Base-by-base conservation (phyloP, 1,284 basidiomycete genomes). In the Moesziomyces sp. region DNA sequence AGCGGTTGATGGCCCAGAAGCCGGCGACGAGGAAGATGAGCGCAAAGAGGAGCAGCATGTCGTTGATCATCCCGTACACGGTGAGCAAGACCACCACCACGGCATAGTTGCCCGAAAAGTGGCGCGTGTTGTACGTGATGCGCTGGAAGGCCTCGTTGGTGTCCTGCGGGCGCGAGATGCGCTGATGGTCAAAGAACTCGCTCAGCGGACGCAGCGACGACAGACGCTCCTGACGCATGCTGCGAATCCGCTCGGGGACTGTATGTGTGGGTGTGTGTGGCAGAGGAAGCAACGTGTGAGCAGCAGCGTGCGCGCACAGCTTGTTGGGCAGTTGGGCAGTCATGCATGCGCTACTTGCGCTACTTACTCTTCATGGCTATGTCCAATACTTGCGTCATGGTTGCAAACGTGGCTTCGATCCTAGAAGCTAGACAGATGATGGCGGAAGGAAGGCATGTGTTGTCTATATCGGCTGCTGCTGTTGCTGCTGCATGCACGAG, bases 1-100 rank as follows among this genome's bases (percentile, higher is more conserved):
- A 97, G 81, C 88, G 90, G 86, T 94, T 95, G 86, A 98, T 96
- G 46, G 89, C 89, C 35, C 90, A 85, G 86, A 97, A 98, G 3
- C 96, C 96, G 49, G 93, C 93, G 71, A 94, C 90, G 77, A 99
- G 90, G 88, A 98, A 94, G 40, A 86, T 88, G 68, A 97, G 87
- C 5, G 95, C 90, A 79, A 96, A 87, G 70, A 98, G 88, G 47
- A 99, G 90, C 43, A 90, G 84, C 8, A 89, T 89, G 85, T 92
- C 94, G 67, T 91, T 93, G 78, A 98, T 85, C 92, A 98, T 85
- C 18, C 94, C 93, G 85, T 97, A 99, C 60, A 98, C 89, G 18
- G 90, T 92, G 58, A 98, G 88, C 48, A 91, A 85, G 52, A 88
- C 90, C 19, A 97, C 87, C 76, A 98, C 88, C 79, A 97, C 85